phyloP scores from a whole-genome alignment of 768 basidiomycete genomes.

The Epithele typhae region DNA sequence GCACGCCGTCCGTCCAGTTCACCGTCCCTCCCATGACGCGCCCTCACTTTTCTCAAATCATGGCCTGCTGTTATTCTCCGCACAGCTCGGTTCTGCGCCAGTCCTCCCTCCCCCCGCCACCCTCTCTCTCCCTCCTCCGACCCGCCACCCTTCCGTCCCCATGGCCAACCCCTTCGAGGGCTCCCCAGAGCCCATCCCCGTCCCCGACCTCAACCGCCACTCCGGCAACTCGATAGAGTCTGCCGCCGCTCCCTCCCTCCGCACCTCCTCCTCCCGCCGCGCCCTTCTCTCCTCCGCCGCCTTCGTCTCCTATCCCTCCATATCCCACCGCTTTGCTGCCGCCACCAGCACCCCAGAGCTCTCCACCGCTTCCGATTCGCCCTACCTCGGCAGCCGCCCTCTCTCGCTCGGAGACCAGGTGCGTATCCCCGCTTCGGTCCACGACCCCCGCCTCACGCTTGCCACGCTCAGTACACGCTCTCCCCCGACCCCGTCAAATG shows the following conservation, averaged over 20 bases:
- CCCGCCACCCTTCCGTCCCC: constrained; percentile 4
- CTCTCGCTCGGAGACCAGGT: constrained; percentile 24
- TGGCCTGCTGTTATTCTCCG: too few relatives aligned
- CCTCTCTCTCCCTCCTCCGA: constrained; percentile 1
- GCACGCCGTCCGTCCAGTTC: too few relatives aligned
- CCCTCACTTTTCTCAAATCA: too few relatives aligned
- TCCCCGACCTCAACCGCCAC: neutral
- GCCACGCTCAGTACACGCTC: constrained; percentile 29
- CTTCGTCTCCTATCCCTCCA: constrained; percentile 16
- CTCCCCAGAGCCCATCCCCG: constrained; percentile 2
- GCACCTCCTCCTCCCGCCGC: constrained; percentile 7
- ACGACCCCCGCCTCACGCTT: neutral
- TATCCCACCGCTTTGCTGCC: constrained; percentile 19
- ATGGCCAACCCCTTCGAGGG: constrained; percentile 2
- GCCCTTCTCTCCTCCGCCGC: constrained; percentile 14
- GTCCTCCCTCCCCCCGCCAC: constrained; percentile 1
- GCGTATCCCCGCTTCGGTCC: neutral
- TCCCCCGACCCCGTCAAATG: constrained; percentile 33
- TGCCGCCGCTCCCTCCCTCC: constrained; percentile 1
- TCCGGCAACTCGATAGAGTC: constrained; percentile 11
- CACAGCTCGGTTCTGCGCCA: too few relatives aligned
- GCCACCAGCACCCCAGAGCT: constrained; percentile 18
- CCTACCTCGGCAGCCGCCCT: constrained; percentile 24
- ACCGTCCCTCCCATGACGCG: too few relatives aligned
- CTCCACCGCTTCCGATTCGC: constrained; percentile 23